Percentiles rank a stretch among this genome's conserved stretches.
Conservation (phyloP, 768 basidiomycete genomes). For the Phanerochaete sordida region DNA sequence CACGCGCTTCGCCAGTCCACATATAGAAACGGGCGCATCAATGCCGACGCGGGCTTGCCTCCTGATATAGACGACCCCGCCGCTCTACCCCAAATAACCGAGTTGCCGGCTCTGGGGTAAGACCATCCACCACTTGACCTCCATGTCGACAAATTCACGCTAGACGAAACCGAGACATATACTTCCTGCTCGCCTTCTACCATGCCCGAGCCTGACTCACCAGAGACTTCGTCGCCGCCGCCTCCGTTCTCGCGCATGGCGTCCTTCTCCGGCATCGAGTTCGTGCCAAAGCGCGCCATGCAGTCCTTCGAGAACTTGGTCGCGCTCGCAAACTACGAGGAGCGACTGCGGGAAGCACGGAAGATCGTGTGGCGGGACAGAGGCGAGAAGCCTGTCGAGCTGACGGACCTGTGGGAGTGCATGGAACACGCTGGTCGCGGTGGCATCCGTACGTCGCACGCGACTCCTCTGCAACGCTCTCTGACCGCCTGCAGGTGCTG, state of each 20-base stretch:
- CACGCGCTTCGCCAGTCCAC: too few relatives aligned
- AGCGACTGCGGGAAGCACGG: constrained; percentile 65
- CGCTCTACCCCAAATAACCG: constrained; percentile 3
- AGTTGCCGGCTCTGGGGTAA: constrained; percentile 1
- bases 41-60: neutral
- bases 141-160: neutral
- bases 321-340: constrained; percentile 81
- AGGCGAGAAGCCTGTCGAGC: constrained; percentile 70
- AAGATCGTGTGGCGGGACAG: constrained; percentile 81
- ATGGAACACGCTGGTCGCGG: constrained; percentile 69
- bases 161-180: neutral
- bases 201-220: neutral
- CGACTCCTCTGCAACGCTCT: neutral
- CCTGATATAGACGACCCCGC: neutral
- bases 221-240: neutral
- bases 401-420: constrained; percentile 61
- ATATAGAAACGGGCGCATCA: neutral
- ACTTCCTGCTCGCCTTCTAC: neutral
- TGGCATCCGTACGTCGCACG: constrained; percentile 58
- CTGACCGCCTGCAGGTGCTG: constrained; percentile 58
- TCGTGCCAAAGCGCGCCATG: constrained; percentile 56
- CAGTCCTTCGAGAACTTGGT: constrained; percentile 82
- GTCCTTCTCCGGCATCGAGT: constrained; percentile 37
- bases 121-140: neutral
- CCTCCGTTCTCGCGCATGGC: constrained; percentile 19